Evolutionary conservation across 352 stramenopile species (phyloP).

Genomic region (Globisporangium radiosum): DNA sequence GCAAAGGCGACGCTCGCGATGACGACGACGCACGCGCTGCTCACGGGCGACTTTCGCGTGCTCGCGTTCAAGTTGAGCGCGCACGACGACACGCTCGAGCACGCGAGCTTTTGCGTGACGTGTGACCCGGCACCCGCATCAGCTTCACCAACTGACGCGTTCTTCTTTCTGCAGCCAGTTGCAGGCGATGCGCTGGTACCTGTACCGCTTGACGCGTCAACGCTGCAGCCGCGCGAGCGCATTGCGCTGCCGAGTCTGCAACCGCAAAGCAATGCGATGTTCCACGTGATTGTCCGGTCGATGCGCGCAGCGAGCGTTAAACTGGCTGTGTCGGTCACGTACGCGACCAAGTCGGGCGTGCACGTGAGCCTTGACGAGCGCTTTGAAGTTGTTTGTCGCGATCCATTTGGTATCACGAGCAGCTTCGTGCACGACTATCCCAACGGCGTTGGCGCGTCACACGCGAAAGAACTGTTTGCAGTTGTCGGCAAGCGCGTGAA

Average conservation of each 20-base stretch:
- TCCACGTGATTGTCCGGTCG: constrained; percentile 59
- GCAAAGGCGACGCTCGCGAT: constrained; percentile 56
- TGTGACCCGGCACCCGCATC: constrained; percentile 53
- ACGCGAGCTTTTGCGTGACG: constrained; percentile 39
- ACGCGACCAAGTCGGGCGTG: constrained; percentile 61
- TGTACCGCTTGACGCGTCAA: constrained; percentile 34
- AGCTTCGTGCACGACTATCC: constrained; percentile 64
- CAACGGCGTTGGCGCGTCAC: constrained; percentile 26
- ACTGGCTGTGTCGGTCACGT: constrained; percentile 46
- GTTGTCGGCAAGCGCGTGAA: constrained; percentile 64
- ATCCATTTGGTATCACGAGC: constrained; percentile 51
- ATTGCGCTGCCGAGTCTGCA: constrained; percentile 32
- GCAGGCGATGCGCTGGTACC: constrained; percentile 26
- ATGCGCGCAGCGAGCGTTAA: constrained; percentile 29
- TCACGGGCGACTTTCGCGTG: constrained; percentile 62
- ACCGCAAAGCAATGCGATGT: constrained; percentile 29
- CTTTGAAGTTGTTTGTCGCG: constrained; percentile 52
- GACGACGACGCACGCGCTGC: constrained; percentile 41
- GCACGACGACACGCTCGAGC: constrained; percentile 63
- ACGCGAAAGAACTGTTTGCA: constrained; percentile 37
- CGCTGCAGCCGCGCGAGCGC: constrained; percentile 44
- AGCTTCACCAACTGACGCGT: constrained; percentile 25
- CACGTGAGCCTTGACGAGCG: constrained; percentile 57
- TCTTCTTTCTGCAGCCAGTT: constrained; percentile 52
- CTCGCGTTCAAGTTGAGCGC: constrained; percentile 51